Evolutionary conservation across 2,329 filamentous ascomycete species (phyloP), one percentile per base, ranked within the genome.

Genomic region (Beauveria rudraprayagi): DNA sequence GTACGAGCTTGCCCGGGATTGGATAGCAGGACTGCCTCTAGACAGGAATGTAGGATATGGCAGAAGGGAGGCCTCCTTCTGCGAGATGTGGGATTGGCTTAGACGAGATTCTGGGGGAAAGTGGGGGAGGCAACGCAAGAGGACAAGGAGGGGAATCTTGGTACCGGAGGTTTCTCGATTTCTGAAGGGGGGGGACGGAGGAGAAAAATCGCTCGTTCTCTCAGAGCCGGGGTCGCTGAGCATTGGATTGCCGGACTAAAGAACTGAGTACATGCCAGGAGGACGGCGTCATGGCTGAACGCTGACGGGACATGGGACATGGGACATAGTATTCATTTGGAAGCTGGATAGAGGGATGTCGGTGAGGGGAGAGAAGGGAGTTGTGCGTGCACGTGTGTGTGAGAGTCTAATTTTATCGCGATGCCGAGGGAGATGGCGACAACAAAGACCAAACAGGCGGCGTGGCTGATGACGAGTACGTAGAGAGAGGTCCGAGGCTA

Each of bases 201-300:
- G 52, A 46, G 61, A 65, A 61, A 56, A 60, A 63, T 54, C 57
- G 78, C 78, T 83, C 81, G 79, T 80, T 83, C 79, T 83, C 76
- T 85, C 83, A 86, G 83, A 86, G 74, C 81, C 79, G 79, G 73
- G 76, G 76, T 78, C 78, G 77, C 75, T 78, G 75, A 83, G 78
- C 72, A 71, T 80, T 84, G 80, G 81, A 79, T 77, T 74, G 75
- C 68, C 77, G 82, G 83, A 85, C 83, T 86, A 85, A 83, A 81
- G 77, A 79, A 78, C 78, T 74, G 82, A 84, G 81, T 78, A 86
- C 82, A 86, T 81, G 41, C 41, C 34, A 14, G 44, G 44, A 22
- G 44, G 44, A 24, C 34, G 34, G 34, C 34, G 11, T 37, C 34
- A 37, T 37, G 34, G 34, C n/a, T 34, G 48, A 8, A 10, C 16